Evolutionary conservation across 257 asterid genomes (phyloP).

Genomic region (Jacaranda copaia): DNA sequence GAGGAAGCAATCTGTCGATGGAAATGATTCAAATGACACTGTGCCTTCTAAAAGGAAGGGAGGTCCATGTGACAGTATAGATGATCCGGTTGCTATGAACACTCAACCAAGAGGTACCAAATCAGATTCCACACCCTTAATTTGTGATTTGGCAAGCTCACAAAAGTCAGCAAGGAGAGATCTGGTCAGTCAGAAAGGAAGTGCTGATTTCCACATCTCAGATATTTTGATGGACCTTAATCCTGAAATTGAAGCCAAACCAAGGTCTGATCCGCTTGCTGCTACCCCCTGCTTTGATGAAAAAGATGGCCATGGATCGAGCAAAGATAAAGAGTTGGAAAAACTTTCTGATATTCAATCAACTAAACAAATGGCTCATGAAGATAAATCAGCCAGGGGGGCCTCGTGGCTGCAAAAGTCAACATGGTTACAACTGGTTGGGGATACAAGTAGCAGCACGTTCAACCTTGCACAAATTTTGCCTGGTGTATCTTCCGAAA

Average conservation of each 20-base stretch:
- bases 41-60: slow-evolving; percentile 30
- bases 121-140: slow-evolving; percentile 36
- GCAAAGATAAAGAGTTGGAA: slow-evolving; percentile 34
- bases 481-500: slow-evolving; percentile 48
- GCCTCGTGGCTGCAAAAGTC: slow-evolving; percentile 61
- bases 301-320: slow-evolving; percentile 35
- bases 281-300: slow-evolving; percentile 27
- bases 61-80: slow-evolving; percentile 2
- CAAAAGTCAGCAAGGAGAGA: slow-evolving; percentile 55
- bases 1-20: slow-evolving; percentile 51
- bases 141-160: slow-evolving; percentile 35
- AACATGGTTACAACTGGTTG: slow-evolving; percentile 77
- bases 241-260: slow-evolving; percentile 42
- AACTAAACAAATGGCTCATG: slow-evolving; percentile 36
- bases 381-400: slow-evolving; percentile 55
- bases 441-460: slow-evolving; percentile 50
- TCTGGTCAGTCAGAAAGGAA: slow-evolving; percentile 47
- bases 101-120: slow-evolving; percentile 35
- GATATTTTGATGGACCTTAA: slow-evolving; percentile 45
- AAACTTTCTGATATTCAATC: slow-evolving; percentile 39
- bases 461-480: slow-evolving; percentile 74
- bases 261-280: slow-evolving; percentile 36
- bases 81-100: slow-evolving; percentile 26
- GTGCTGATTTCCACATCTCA: slow-evolving; percentile 52
- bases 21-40: slow-evolving; percentile 33